phyloP scores from a whole-genome alignment of 2,329 filamentous ascomycete genomes.

The Talaromyces sp. region DNA sequence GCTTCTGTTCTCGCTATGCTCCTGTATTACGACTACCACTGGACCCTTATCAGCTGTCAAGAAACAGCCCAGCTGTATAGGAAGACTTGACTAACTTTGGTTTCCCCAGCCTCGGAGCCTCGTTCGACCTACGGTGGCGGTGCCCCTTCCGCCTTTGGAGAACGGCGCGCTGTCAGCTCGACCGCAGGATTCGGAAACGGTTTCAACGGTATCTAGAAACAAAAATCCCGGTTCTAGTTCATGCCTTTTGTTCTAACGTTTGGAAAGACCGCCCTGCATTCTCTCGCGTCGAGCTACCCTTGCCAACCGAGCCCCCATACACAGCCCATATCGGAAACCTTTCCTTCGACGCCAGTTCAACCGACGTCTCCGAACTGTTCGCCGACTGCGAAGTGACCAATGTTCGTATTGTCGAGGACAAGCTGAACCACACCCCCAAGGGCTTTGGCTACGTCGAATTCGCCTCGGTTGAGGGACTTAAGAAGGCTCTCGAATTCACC shows the following conservation, averaged over 20 bases:
- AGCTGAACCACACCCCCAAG: slow-evolving; percentile 87
- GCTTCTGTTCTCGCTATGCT: not conserved
- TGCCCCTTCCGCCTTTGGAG: slow-evolving; percentile 24
- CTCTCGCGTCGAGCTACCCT: slow-evolving; percentile 65
- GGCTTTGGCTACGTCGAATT: slow-evolving; percentile 99
- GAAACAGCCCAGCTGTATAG: not conserved
- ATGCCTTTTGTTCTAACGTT: slow-evolving; percentile 14
- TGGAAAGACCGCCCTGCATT: slow-evolving; percentile 35
- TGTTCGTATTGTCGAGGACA: slow-evolving; percentile 95
- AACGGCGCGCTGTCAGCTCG: slow-evolving; percentile 45
- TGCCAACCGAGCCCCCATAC: slow-evolving; percentile 88
- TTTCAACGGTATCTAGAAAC: slow-evolving; percentile 26
- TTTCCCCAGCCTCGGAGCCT: slow-evolving; percentile 32
- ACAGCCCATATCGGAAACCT: slow-evolving; percentile 96
- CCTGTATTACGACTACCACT: not conserved
- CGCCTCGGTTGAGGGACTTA: slow-evolving; percentile 76
- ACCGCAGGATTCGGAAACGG: slow-evolving; percentile 31
- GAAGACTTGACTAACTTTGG: not conserved
- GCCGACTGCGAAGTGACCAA: slow-evolving; percentile 77
- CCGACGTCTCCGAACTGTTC: slow-evolving; percentile 82
- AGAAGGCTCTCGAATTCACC: slow-evolving; percentile 80
- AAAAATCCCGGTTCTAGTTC: not conserved
- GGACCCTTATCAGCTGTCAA: not conserved
- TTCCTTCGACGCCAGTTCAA: slow-evolving; percentile 85
- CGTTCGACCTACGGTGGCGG: slow-evolving; percentile 35